These are phyloP conservation scores for Pyricularia grisea DNA, from an alignment of 2,329 filamentous ascomycete genomes.

Conservation along the genomic window DNA sequence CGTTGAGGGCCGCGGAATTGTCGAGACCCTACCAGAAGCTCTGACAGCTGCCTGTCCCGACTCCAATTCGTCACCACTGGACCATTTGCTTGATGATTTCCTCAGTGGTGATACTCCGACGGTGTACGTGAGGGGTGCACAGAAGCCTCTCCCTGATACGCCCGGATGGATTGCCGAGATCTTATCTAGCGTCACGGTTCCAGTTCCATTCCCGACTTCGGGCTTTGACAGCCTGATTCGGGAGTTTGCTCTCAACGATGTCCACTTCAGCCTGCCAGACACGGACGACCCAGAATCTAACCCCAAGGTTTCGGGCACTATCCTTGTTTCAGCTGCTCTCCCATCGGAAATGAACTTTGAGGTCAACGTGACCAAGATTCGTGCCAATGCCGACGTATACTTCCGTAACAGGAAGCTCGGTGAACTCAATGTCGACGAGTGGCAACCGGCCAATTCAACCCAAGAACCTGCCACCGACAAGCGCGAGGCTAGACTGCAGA, in stretches of 20 bases:
- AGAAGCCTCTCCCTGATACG: constrained; percentile 53
- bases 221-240: constrained; percentile 75
- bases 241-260: constrained; percentile 78
- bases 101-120: constrained; percentile 71
- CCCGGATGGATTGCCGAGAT: constrained; percentile 78
- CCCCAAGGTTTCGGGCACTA: constrained; percentile 73
- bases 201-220: constrained; percentile 73
- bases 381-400: constrained; percentile 69
- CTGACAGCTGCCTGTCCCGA: constrained; percentile 68
- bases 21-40: constrained; percentile 63
- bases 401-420: constrained; percentile 75
- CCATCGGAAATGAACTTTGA: constrained; percentile 83
- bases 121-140: constrained; percentile 74
- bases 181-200: constrained; percentile 71
- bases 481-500: constrained; percentile 55
- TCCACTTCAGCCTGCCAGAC: constrained; percentile 78
- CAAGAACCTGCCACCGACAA: constrained; percentile 47
- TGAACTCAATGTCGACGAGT: constrained; percentile 66
- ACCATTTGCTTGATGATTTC: constrained; percentile 71
- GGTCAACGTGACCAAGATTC: constrained; percentile 66
- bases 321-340: constrained; percentile 68
- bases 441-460: constrained; percentile 75
- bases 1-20: constrained; percentile 60
- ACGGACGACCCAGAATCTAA: constrained; percentile 62
- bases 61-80: constrained; percentile 71